A percentile compares a stretch with the other conserved stretches of the same genome.
Conservation (phyloP, 331 rosid genomes). For the Prunus yedoensis region DNA sequence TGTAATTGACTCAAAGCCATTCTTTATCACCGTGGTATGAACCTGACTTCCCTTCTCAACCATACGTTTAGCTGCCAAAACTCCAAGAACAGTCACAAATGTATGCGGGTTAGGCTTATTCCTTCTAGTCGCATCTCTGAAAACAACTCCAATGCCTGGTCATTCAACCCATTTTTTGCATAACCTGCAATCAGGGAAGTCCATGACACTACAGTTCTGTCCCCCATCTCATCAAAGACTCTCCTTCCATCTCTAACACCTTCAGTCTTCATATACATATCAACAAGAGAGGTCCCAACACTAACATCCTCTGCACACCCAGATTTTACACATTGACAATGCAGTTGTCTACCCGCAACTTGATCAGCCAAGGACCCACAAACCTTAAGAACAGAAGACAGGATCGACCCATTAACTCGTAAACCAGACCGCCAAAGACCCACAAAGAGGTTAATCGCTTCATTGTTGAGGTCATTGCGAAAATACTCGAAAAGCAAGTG, state of each 20-base stretch:
- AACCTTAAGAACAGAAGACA: constrained; percentile 48
- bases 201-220: constrained; percentile 68
- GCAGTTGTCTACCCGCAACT: constrained; percentile 49
- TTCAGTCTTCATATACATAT: constrained; percentile 71
- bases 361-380: constrained; percentile 46
- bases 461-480: constrained; percentile 35
- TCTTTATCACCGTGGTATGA: constrained; percentile 56
- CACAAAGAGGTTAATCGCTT: constrained; percentile 42
- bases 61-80: constrained; percentile 38
- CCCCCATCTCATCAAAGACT: constrained; percentile 66
- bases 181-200: constrained; percentile 61
- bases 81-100: constrained; percentile 45
- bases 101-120: constrained; percentile 51
- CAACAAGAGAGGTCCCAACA: constrained; percentile 63
- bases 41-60: constrained; percentile 49
- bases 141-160: constrained; percentile 39
- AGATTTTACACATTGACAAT: constrained; percentile 54
- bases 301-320: constrained; percentile 51
- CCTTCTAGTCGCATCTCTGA: constrained; percentile 46
- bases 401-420: constrained; percentile 33
- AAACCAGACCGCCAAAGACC: constrained; percentile 36
- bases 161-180: constrained; percentile 42
- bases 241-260: constrained; percentile 48
- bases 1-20: constrained; percentile 43
- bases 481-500: constrained; percentile 44